Conservation (phyloP, 1,284 basidiomycete species). For the Tetrapyrgos nigripes region DNA sequence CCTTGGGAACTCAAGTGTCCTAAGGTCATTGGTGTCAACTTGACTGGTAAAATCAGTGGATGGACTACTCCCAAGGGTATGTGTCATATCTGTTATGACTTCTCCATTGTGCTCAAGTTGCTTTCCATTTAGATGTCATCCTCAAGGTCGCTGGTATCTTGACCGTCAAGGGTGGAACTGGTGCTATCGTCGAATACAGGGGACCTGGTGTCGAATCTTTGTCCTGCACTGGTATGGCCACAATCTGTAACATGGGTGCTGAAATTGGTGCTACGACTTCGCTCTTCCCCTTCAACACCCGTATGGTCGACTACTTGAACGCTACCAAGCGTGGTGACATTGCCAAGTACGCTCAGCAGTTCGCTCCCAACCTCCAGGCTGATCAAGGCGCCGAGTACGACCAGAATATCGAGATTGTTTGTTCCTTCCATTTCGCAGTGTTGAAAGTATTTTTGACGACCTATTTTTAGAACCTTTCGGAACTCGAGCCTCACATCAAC, state of each 20-base stretch:
- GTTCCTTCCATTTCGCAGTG: conserved; percentile 33
- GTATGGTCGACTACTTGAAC: conserved; percentile 93
- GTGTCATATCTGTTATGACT: conserved; percentile 20
- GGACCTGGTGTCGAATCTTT: conserved; percentile 95
- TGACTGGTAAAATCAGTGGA: conserved; percentile 93
- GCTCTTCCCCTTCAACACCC: conserved; percentile 97
- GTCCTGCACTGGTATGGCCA: conserved; percentile 99
- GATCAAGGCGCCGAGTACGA: conserved; percentile 95
- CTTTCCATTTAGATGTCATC: conserved; percentile 83
- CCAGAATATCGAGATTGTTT: conserved; percentile 89
- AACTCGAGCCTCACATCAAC: conserved; percentile 99
- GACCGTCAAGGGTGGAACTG: conserved; percentile 98
- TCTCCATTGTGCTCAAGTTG: conserved; percentile 10
- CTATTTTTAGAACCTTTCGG: conserved; percentile 78
- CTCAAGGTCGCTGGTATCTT: conserved; percentile 97
- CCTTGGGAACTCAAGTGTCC: conserved; percentile 99
- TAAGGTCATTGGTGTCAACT: conserved; percentile 97
- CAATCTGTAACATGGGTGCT: conserved; percentile 99
- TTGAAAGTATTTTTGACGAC: background rate
- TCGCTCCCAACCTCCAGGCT: conserved; percentile 92
- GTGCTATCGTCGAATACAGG: conserved; percentile 95
- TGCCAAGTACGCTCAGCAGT: conserved; percentile 89
- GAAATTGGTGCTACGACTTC: conserved; percentile 99
- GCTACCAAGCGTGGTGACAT: conserved; percentile 93
- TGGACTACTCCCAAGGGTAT: conserved; percentile 98